A percentile compares a stretch with the other conserved stretches of the same genome.
These are phyloP conservation scores for Pseudogymnoascus sp. DNA, from an alignment of 2,329 filamentous ascomycete species.

Conservation along the genomic window DNA sequence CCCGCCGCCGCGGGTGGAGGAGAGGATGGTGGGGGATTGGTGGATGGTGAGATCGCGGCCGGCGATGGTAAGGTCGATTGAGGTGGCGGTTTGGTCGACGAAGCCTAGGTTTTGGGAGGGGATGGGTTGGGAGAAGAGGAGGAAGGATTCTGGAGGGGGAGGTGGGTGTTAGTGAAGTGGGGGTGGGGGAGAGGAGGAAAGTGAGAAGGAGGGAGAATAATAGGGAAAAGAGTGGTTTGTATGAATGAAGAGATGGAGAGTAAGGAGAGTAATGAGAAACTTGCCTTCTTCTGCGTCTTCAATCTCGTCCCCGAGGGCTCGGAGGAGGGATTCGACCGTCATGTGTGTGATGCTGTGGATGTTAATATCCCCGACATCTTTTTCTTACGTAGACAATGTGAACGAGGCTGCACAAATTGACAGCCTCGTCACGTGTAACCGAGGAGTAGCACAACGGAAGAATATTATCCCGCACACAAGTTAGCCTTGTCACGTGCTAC, in stretches of 20 bases:
- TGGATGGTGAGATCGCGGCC: constrained; percentile 66
- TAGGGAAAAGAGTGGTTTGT: not conserved
- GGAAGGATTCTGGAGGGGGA: constrained; percentile 64
- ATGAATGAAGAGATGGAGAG: not conserved
- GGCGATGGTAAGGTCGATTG: constrained; percentile 60
- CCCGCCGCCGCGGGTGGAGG: constrained; percentile 64
- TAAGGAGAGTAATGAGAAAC: not conserved
- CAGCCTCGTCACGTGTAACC: constrained; percentile 1
- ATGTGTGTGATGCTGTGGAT: constrained; percentile 13
- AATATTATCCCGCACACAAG: not conserved
- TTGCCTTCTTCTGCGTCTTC: constrained; percentile 55
- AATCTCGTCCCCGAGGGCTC: constrained; percentile 42
- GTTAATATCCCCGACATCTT: not conserved
- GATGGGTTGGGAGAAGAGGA: constrained; percentile 72
- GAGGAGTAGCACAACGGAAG: not conserved
- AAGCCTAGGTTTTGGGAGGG: constrained; percentile 78
- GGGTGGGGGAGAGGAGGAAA: not conserved
- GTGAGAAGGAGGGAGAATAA: not conserved
- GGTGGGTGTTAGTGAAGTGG: not conserved
- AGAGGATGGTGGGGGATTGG: constrained; percentile 77
- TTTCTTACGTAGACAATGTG: not conserved
- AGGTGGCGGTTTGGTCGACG: constrained; percentile 61
- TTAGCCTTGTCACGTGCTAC: not conserved
- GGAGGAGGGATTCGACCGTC: constrained; percentile 32
- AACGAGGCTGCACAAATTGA: not conserved